These are phyloP conservation scores for Calycina herbarum DNA, from an alignment of 2,329 filamentous ascomycete species.

Conservation along the genomic window DNA sequence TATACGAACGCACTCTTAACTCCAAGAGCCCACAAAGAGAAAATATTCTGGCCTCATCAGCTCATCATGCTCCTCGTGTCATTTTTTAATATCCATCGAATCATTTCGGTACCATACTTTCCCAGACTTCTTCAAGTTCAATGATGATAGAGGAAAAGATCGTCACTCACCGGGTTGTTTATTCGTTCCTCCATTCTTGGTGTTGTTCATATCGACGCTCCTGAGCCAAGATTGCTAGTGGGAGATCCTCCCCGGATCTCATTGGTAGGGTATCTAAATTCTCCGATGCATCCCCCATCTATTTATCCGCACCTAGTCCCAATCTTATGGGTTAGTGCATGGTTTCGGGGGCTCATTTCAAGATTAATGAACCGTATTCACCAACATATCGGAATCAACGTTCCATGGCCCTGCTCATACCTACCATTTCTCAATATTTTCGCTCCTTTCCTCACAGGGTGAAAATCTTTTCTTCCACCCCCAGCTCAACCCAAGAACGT, in stretches of 20 bases:
- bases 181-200: not conserved
- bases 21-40: not conserved
- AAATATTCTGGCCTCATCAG: not conserved
- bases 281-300: not conserved
- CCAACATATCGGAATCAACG: not conserved
- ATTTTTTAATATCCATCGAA: not conserved
- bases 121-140: not conserved
- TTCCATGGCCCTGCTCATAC: not conserved
- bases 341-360: not conserved
- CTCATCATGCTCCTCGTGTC: not conserved
- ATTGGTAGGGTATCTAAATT: not conserved
- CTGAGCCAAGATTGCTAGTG: not conserved
- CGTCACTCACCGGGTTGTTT: not conserved
- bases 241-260: not conserved
- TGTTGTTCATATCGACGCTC: not conserved
- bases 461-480: not conserved
- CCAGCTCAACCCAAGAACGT: not conserved
- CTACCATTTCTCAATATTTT: not conserved
- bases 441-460: not conserved
- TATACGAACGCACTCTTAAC: not conserved
- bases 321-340: not conserved
- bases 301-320: not conserved
- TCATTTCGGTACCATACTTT: not conserved
- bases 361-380: not conserved
- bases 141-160: not conserved